Conservation (phyloP, 2,329 filamentous ascomycete species). For the Curvularia hawaiiensis region DNA sequence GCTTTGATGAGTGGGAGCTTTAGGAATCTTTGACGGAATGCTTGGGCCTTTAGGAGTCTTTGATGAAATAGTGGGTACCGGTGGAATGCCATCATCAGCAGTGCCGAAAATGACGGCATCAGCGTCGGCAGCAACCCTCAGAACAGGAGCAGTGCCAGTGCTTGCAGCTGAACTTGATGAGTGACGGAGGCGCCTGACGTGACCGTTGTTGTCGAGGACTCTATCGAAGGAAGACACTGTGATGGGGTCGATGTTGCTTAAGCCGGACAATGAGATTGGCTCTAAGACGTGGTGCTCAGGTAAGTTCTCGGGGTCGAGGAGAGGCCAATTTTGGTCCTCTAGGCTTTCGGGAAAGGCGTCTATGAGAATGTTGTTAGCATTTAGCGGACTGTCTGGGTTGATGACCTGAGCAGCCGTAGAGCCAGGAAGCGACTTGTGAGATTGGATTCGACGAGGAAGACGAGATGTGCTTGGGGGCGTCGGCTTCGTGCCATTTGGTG, state of each 20-base stretch:
- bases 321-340: conserved; percentile 34
- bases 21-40: conserved; percentile 2
- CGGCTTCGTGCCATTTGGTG: not conserved
- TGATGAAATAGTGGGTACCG: conserved; percentile 15
- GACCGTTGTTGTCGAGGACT: conserved; percentile 12
- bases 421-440: conserved; percentile 49
- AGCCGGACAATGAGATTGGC: conserved; percentile 17
- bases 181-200: conserved; percentile 28
- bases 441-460: conserved; percentile 36
- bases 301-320: conserved; percentile 33
- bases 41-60: not conserved
- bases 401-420: conserved; percentile 43
- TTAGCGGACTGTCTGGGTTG: conserved; percentile 40
- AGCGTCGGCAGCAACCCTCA: conserved; percentile 35
- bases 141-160: conserved; percentile 22
- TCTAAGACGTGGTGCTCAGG: conserved; percentile 27
- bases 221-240: conserved; percentile 13
- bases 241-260: not conserved
- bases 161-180: conserved; percentile 15
- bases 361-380: conserved; percentile 46
- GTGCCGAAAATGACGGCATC: conserved; percentile 30
- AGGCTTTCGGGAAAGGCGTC: conserved; percentile 45
- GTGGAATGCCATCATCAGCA: conserved; percentile 6
- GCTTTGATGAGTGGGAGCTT: conserved; percentile 4
- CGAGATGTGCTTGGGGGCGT: conserved; percentile 26